Evolutionary conservation across 768 basidiomycete species (phyloP), one percentile per base, ranked within the genome.

Genomic region (Termitomyces eurrhizus): DNA sequence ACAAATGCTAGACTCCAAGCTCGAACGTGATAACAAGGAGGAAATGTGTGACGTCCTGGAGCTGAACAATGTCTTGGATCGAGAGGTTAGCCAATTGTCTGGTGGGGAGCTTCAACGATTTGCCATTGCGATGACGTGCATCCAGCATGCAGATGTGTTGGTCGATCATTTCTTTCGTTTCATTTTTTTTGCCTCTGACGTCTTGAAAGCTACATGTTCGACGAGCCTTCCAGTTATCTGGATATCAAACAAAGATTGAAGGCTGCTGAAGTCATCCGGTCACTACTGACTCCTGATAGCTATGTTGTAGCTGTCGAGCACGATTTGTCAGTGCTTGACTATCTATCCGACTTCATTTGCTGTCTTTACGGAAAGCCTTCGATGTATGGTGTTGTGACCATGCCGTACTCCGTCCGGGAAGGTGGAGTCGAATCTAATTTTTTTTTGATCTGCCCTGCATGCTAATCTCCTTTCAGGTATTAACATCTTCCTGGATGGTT

Each of bases 241-340:
- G 97, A 99, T 79, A 85, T 98, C 75, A 92, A 85, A 74, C 97
- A 99, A 73, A 91, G 97, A 69, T 76, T 99, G 66, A 90, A 87
- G 69, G 97, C 97, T 16, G 97, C 97, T 9, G 88, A 95, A 68
- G 93, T 95, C 61, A 98, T 99, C 64, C 93, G 97, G 50, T 84
- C 85, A 33, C 78, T 99, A 59, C 84, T 98, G 52, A 81, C 76
- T 8, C 86, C 94, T 0, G 85, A 84, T 66, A 89, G 92, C 75
- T 99, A 98, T 70, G 92, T 99, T 63, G 89, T 99, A 62, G 93
- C 93, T 39, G 97, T 99, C 59, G 97, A 99, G 80, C 97, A 99
- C 82, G 97, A 99, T 81, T 77, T 99, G 69, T 95, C 97, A 3
- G 95, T 98, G 41, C 84, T 98, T 52, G 97, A 99, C 74, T 99